Base-by-base conservation (phyloP, 2,329 filamentous ascomycete species). In the Xylariomycetidae sp. region DNA sequence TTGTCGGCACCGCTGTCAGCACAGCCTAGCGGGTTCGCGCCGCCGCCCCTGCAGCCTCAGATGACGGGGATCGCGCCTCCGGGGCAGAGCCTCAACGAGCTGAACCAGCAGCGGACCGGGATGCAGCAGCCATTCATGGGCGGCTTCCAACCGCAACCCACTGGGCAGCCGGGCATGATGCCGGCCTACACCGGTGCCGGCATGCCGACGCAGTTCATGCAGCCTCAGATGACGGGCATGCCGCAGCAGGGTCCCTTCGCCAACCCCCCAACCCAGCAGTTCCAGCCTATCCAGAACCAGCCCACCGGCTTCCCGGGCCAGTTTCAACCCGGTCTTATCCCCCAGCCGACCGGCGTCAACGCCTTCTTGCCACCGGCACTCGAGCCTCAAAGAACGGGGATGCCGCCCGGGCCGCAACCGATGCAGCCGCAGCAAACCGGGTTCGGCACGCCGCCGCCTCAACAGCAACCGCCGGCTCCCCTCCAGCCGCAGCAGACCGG, bases 1-100 rank as follows among this genome's bases (percentile, higher is more conserved):
- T 71, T 92, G 10, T 95, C 90, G 25, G 90, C 92, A 24, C 90
- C 92, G 17, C 84, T 87, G 56, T 84, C 87, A 34, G 82, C 76
- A 31, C 82, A 83, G 53, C 78, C 79, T 28, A 88, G 73, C 57
- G 72, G 70, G 4, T 92, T 93, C 56, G 74, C 74, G 6, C 75
- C 82, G 13, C 78, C 85, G 31, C 17, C 34, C 12, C 62, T 95
- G 46, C 82, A 89, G 55, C 79, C 87, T 32, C 90, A 95, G 55
- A 75, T 89, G 59, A 95, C 92, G 5, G 88, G 90, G 7, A 69
- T 85, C 35, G 82, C 84, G 18, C 76, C 82, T 19, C 74, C 76
- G 3, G 85, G 87, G 10, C 85, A 90, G 58, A 90, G 81, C 56
- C 57, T 93, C 47, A 73, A 79, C 48, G 85, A 90, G 28, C 65